A percentile compares a stretch with the other conserved stretches of the same genome.
phyloP scores from a whole-genome alignment of 116 monocot species.

The Papilionanthe hybrid region DNA sequence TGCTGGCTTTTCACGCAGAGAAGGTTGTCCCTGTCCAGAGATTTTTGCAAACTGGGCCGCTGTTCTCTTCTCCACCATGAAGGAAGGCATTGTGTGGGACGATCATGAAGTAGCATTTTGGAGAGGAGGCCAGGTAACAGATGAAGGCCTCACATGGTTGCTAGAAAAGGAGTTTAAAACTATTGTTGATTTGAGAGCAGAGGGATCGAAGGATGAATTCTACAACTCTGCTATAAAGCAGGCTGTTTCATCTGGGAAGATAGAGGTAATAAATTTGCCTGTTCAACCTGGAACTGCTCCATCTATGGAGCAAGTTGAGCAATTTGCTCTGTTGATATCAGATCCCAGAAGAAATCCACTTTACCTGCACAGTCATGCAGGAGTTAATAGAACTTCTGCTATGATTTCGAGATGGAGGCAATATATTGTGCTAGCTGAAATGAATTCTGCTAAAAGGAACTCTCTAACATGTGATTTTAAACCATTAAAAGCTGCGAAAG shows the following conservation, averaged over 20 bases:
- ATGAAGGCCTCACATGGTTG: conserved; percentile 84
- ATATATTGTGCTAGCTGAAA: conserved; percentile 32
- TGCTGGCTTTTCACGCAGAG: conserved; percentile 77
- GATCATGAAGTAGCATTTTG: conserved; percentile 84
- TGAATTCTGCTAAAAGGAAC: conserved; percentile 12
- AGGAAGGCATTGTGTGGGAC: conserved; percentile 25
- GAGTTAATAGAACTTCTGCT: conserved; percentile 77
- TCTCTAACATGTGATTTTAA: conserved; percentile 25
- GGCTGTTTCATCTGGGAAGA: conserved; percentile 54
- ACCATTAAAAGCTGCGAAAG: conserved; percentile 14
- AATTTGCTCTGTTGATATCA: conserved; percentile 61
- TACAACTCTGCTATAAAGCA: conserved; percentile 43
- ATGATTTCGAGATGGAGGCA: conserved; percentile 98
- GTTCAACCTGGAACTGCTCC: conserved; percentile 87
- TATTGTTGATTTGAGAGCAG: conserved; percentile 85
- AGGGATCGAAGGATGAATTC: conserved; percentile 49
- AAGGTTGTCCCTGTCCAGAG: conserved; percentile 59
- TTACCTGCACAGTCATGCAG: conserved; percentile 92
- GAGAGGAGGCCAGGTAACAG: conserved; percentile 92
- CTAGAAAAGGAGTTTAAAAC: conserved; percentile 78
- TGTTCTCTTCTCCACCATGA: conserved; percentile 56
- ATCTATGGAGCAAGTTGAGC: conserved; percentile 70
- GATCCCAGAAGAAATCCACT: conserved; percentile 55
- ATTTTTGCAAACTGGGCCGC: conserved; percentile 83
- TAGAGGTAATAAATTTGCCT: conserved; percentile 65